These are phyloP conservation scores for Melaleuca alternifolia DNA, from an alignment of 345 rosid genomes.

Conservation along the genomic window DNA sequence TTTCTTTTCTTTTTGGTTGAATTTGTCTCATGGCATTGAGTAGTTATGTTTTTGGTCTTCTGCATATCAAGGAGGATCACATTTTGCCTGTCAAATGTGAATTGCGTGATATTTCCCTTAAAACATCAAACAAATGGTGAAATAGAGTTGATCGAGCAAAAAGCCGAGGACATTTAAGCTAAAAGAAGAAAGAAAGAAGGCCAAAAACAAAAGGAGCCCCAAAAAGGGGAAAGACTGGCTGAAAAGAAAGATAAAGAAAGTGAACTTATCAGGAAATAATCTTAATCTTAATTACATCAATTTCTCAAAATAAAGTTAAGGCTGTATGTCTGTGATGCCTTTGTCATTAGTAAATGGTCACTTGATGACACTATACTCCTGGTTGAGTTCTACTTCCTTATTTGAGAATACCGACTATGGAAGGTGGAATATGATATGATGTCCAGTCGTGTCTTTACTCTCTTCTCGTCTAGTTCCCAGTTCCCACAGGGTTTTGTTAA, in stretches of 20 bases:
- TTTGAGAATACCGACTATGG: neutral
- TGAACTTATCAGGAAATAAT: neutral
- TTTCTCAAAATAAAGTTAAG: neutral
- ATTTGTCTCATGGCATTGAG: neutral
- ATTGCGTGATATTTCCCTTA: neutral
- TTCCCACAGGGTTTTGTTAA: neutral
- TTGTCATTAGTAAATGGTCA: neutral
- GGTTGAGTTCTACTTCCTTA: neutral
- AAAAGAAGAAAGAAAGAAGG: neutral
- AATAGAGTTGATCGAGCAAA: neutral
- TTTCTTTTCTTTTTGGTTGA: too few relatives aligned
- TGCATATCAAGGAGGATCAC: neutral
- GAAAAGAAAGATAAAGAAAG: neutral
- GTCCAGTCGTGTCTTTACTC: neutral
- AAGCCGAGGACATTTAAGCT: neutral
- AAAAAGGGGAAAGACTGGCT: neutral
- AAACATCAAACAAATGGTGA: neutral
- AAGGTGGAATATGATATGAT: neutral
- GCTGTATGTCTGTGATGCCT: neutral
- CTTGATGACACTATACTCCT: neutral
- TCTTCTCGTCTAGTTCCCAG: neutral
- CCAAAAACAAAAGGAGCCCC: neutral
- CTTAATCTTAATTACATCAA: neutral
- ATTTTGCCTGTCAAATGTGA: neutral
- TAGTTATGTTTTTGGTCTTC: neutral